Evolutionary conservation across 2,329 filamentous ascomycete genomes (phyloP), one percentile per base, ranked within the genome.

Genomic region (Xylariaceae sp.): DNA sequence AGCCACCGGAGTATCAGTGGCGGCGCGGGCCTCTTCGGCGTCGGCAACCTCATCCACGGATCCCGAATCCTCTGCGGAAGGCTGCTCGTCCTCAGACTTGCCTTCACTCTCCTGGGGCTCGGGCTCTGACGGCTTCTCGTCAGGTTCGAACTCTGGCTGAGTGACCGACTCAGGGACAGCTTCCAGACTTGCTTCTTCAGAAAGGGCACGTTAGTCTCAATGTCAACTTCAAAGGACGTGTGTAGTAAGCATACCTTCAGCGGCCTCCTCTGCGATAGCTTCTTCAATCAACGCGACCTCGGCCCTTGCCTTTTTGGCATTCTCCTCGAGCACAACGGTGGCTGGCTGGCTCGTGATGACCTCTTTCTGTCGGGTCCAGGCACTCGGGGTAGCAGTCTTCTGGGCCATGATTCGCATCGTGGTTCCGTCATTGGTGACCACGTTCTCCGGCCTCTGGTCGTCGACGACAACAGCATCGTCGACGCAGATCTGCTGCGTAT

Each of bases 381-480:
- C 36, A 18, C 36, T 40, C n/a, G 36, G 36, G 6, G 8, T 40
- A 18, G 36, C 36, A 40, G 7, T 23, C 36, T 40, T 40, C 36
- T 40, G 36, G 11, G 36, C 36, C 36, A 40, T 40, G 36, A 40
- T 40, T 24, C 36, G 36, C 36, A 40, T 40, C 9, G 36, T 40
- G 18, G 36, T 40, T 40, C 36, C 36, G 20, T 40, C 36, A 40
- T 40, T 40, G 21, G 36, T 40, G 16, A 40, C 36, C 16, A 40
- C 36, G 23, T 40, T 40, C 21, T 40, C 36, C 15, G 36, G 36
- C n/a, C 36, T 40, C 36, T 40, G 36, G 11, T 40, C 36, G 18
- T 40, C 36, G 20, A 40, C 18, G 13, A 40, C 36, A 40, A 40
- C 36, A 4, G 36, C 36, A 23, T 40, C 36, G 20, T 40, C 36